A percentile compares a stretch with the other conserved stretches of the same genome.
Evolutionary conservation across 805 yeast species (phyloP).

Genomic region (Saccharomyces cerevisiae): DNA sequence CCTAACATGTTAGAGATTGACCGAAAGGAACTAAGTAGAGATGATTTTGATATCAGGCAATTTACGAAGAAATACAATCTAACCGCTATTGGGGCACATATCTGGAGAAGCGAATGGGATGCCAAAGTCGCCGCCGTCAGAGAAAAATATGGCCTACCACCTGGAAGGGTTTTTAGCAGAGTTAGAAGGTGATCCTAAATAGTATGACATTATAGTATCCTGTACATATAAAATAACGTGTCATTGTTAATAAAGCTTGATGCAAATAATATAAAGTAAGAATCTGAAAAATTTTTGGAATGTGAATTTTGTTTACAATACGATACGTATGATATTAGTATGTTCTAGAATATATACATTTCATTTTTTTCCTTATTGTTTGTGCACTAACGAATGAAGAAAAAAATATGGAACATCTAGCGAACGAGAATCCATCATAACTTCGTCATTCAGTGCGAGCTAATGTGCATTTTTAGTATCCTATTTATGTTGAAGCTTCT

Average conservation of each 20-base stretch:
- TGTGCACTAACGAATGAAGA: neutral
- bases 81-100: slow-evolving; percentile 81
- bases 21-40: slow-evolving; percentile 27
- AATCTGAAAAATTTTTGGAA: neutral
- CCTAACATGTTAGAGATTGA: neutral
- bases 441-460: neutral
- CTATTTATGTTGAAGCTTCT: slow-evolving; percentile 10
- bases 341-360: neutral
- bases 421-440: neutral
- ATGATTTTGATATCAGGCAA: slow-evolving; percentile 60
- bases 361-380: neutral
- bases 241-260: neutral
- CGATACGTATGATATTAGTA: neutral
- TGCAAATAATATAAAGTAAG: neutral
- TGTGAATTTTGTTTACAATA: neutral
- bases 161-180: slow-evolving; percentile 67
- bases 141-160: slow-evolving; percentile 59
- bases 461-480: slow-evolving; percentile 1
- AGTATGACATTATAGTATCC: neutral
- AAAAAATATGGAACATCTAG: neutral
- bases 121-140: slow-evolving; percentile 61
- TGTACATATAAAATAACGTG: neutral
- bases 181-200: slow-evolving; percentile 32
- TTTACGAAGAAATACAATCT: slow-evolving; percentile 52
- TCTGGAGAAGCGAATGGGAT: slow-evolving; percentile 85